phyloP scores from a whole-genome alignment of 2,329 filamentous ascomycete genomes.

The Epichloe baconii region DNA sequence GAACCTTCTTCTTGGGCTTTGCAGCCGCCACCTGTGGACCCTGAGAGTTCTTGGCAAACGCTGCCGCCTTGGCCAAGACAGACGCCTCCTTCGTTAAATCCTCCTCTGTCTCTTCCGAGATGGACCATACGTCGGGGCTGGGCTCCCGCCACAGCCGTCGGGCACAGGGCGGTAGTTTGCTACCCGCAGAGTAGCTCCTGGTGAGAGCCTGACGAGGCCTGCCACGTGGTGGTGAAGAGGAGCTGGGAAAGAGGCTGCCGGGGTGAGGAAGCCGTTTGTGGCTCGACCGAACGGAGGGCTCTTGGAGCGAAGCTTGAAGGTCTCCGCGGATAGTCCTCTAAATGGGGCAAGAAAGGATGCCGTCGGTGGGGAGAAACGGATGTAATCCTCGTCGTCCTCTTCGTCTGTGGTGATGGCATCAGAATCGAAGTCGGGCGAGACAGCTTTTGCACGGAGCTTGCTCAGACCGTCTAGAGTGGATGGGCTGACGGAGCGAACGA shows the following conservation, averaged over 20 bases:
- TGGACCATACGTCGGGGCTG: constrained; percentile 46
- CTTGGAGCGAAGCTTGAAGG: constrained; percentile 17
- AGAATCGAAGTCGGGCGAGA: constrained; percentile 25
- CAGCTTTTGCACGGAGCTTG: constrained; percentile 23
- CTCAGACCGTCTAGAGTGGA: constrained; percentile 40
- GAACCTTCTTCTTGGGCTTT: constrained; percentile 43
- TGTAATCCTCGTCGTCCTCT: constrained; percentile 36
- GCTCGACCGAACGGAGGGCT: constrained; percentile 19
- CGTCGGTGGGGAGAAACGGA: constrained; percentile 31
- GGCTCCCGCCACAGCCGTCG: constrained; percentile 40
- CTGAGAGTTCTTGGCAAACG: constrained; percentile 11
- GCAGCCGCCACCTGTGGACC: constrained; percentile 21
- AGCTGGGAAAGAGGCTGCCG: constrained; percentile 4
- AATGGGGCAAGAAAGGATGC: constrained; percentile 27
- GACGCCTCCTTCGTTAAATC: constrained; percentile 32
- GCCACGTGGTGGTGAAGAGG: constrained; percentile 4
- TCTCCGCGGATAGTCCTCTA: constrained; percentile 28
- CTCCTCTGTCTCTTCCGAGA: constrained; percentile 45
- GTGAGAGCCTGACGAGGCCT: constrained; percentile 3
- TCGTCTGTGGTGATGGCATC: constrained; percentile 33
- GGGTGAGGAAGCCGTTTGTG: constrained; percentile 18
- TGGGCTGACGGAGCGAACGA: constrained; percentile 42
- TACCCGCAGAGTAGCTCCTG: constrained; percentile 3
- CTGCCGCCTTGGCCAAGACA: constrained; percentile 20
- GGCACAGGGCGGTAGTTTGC: constrained; percentile 22